Evolutionary conservation across 1,139 yeast species (phyloP), one percentile per base, ranked within the genome.

Genomic region (Taphrina flavorubra): DNA sequence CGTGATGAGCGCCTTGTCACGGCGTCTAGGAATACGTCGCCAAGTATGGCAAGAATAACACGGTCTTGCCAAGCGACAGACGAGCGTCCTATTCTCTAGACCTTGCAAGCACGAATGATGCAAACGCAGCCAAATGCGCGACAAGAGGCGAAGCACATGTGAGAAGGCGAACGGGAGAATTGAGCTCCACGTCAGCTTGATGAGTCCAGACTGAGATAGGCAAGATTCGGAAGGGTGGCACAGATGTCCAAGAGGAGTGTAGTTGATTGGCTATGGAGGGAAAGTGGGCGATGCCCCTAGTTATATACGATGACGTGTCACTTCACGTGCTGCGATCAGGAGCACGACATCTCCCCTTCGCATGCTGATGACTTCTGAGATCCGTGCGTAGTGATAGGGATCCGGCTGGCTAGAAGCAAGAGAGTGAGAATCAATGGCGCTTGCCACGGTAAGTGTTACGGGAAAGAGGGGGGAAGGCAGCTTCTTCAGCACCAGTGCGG

Each of bases 121-220:
- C 47, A 44, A 44, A 14, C n/a, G 47, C 42, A 39, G 14, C 14
- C 47, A 16, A 14, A 44, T 13, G 16, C n/a, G 47, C n/a, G n/a
- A 13, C 18, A 8, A 44, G 53, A 49, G 53, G 53, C 53, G 53
- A 49, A 49, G 36, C 47, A n/a, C 47, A 44, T 49, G 53, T 49
- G 53, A 49, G 53, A 3, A 20, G 36, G 31, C 31, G 51, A 47
- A 47, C 18, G 8, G 14, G 51, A 31, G 14, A n/a, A n/a, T n/a
- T 49, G 53, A 49, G 53, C 53, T 49, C 53, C 53, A 49, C 31
- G 53, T 49, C 31, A 49, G 53, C 20, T 46, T 46, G 42, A 39
- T 39, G 42, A 39, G 42, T 39, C 42, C 42, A 39, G 42, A 11
- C 42, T 39, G 11, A 39, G 14, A 11, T 11, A 39, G 42, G 42